These are phyloP conservation scores for Syzygium jambos DNA, from an alignment of 345 rosid genomes.

Conservation along the genomic window DNA sequence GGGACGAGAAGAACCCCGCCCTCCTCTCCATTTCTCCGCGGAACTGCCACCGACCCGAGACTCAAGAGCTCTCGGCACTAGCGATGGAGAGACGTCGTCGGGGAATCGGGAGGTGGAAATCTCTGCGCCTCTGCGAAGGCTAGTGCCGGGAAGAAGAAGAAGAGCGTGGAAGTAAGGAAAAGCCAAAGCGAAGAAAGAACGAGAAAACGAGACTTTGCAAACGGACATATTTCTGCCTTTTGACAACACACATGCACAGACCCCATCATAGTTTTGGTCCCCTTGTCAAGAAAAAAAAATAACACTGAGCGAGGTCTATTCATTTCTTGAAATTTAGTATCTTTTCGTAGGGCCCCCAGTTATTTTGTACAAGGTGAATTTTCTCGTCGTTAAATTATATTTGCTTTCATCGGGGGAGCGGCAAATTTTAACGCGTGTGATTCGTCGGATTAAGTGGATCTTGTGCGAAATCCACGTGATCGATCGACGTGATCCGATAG, in stretches of 20 bases:
- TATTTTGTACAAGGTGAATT: not conserved
- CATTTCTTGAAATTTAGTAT: not conserved
- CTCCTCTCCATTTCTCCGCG: not conserved
- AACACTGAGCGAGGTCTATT: not conserved
- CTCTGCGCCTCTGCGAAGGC: not conserved
- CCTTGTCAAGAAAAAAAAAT: not conserved
- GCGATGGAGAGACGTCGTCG: not conserved
- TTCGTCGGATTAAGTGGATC: not conserved
- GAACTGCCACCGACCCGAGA: not conserved
- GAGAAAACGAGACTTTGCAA: not conserved
- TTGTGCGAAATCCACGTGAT: fast-evolving
- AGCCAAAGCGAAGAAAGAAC: not conserved
- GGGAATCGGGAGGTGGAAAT: not conserved
- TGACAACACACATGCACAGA: not conserved
- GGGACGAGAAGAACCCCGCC: constrained; percentile 14
- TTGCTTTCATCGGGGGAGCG: not conserved
- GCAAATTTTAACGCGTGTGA: not conserved
- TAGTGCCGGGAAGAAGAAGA: not conserved
- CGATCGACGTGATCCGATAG: not conserved
- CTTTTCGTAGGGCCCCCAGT: not conserved
- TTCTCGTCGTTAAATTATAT: not conserved
- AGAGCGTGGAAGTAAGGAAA: not conserved
- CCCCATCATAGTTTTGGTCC: not conserved
- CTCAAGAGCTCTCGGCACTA: not conserved
- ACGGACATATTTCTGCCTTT: not conserved